phyloP scores from a whole-genome alignment of 2,329 filamentous ascomycete species.

The Grosmannia penicillata region DNA sequence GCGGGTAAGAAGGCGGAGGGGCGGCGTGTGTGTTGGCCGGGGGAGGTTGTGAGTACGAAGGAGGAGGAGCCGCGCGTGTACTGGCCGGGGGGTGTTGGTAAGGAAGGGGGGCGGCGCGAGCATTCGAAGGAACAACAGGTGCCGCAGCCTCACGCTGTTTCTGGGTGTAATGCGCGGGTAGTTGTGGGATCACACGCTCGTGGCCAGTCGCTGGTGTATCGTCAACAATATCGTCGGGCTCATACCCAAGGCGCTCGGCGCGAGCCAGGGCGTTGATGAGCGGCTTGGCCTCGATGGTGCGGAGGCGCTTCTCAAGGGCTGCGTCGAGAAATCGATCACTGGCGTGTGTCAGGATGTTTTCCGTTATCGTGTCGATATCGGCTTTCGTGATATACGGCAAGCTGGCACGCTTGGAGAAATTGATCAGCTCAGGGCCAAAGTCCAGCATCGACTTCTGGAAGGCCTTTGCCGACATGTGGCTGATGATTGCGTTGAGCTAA shows the following conservation, averaged over 20 bases:
- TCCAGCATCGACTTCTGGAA: constrained; percentile 25
- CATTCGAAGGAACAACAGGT: no score
- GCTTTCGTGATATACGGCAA: constrained; percentile 24
- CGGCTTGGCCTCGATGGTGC: constrained; percentile 36
- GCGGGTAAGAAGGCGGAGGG: no score
- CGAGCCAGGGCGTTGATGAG: constrained; percentile 42
- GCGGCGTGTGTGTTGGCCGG: no score
- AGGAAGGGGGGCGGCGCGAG: no score
- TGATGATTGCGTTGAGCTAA: constrained; percentile 34
- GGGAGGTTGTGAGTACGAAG: no score
- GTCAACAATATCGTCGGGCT: constrained; percentile 32
- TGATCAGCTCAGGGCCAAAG: constrained; percentile 29
- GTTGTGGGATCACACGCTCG: constrained; percentile 21
- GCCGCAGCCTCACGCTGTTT: no score
- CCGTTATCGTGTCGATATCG: constrained; percentile 30
- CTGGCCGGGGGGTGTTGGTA: no score
- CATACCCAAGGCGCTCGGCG: constrained; percentile 42
- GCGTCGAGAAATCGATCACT: constrained; percentile 36
- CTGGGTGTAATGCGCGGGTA: no score
- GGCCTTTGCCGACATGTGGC: constrained; percentile 23
- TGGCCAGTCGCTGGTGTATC: constrained; percentile 20
- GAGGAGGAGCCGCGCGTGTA: no score
- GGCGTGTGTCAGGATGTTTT: constrained; percentile 28
- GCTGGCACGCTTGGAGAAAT: constrained; percentile 23
- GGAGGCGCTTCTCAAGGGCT: constrained; percentile 34